phyloP scores from a whole-genome alignment of 345 rosid species.

The Cardiospermum halicacabum region DNA sequence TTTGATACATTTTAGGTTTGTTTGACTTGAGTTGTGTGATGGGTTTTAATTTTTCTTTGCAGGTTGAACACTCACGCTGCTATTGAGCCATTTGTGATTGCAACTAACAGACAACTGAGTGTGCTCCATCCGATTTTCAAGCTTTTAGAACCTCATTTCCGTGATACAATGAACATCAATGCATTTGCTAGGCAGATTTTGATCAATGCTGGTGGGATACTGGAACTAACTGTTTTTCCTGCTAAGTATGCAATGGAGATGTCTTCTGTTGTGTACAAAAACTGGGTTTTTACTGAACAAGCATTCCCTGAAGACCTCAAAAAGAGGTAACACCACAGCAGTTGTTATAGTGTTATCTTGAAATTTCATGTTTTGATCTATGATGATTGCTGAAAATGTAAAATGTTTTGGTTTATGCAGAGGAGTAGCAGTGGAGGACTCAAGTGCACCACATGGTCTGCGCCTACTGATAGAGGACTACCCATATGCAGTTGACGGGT shows the following conservation, averaged over 20 bases:
- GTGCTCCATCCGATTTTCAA: constrained; percentile 73
- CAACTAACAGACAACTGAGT: constrained; percentile 71
- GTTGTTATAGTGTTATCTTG: no score
- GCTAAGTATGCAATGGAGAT: constrained; percentile 61
- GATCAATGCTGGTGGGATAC: constrained; percentile 55
- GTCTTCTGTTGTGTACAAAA: constrained; percentile 45
- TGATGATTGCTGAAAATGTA: no score
- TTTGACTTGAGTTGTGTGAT: background rate
- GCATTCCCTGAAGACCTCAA: constrained; percentile 71
- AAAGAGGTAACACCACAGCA: constrained; percentile 46
- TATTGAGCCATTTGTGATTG: constrained; percentile 70
- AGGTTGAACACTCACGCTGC: constrained; percentile 72
- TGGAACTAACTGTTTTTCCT: constrained; percentile 62
- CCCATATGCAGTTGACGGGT: constrained; percentile 68
- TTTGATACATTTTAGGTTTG: background rate
- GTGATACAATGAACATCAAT: constrained; percentile 75
- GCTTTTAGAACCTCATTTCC: constrained; percentile 78
- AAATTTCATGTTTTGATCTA: no score
- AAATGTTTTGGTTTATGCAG: constrained; percentile 26
- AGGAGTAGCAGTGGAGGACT: constrained; percentile 59
- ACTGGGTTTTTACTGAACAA: constrained; percentile 62
- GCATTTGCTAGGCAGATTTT: constrained; percentile 55
- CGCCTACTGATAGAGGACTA: constrained; percentile 56
- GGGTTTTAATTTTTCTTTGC: constrained; percentile 3
- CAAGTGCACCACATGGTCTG: constrained; percentile 43